Conservation (phyloP, 129 eudicot genomes). For the Helianthus annuus region HanXRQr2.0-SUNRISE NC_035449.2:56237597-56238096, state of each 20-base stretch:
- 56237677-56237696: slow-evolving; percentile 17
- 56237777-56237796: slow-evolving; percentile 29
- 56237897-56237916: slow-evolving; percentile 25
- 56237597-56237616: no score
- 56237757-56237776: background rate
- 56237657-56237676: slow-evolving; percentile 29
- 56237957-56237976: background rate
- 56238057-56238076: no score
- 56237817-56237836: slow-evolving; percentile 18
- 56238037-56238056: no score
- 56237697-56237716: slow-evolving; percentile 28
- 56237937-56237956: background rate
- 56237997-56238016: no score
- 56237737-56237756: slow-evolving; percentile 22
- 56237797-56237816: slow-evolving; percentile 21
- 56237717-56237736: slow-evolving; percentile 26
- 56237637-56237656: slow-evolving; percentile 25
- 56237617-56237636: slow-evolving; percentile 8
- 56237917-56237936: background rate
- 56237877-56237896: slow-evolving; percentile 20
- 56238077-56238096: no score
- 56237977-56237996: background rate
- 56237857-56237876: slow-evolving; percentile 14
- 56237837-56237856: slow-evolving; percentile 25
- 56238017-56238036: no score